Percentiles rank a stretch among this genome's conserved stretches.
phyloP scores from a whole-genome alignment of 306 rosid genomes.

The Begonia loranthoides region DNA sequence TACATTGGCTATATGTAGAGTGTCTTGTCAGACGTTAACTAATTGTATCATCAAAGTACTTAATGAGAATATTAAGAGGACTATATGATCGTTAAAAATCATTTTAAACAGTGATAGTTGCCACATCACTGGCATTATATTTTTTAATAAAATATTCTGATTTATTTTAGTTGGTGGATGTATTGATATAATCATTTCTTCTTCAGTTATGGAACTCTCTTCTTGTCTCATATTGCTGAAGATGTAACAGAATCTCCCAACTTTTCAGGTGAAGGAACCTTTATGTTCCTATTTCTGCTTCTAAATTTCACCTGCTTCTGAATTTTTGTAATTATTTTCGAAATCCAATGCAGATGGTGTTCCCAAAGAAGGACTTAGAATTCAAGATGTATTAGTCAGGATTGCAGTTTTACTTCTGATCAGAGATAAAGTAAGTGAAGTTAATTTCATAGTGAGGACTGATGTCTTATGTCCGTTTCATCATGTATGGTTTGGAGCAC shows the following conservation, averaged over 20 bases:
- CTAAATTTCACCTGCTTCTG: slow-evolving; percentile 6
- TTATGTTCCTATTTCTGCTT: slow-evolving; percentile 1
- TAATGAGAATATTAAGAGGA: no score
- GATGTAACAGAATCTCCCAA: slow-evolving; percentile 57
- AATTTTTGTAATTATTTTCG: slow-evolving; percentile 6
- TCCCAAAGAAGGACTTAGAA: slow-evolving; percentile 94
- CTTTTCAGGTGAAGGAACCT: slow-evolving; percentile 61
- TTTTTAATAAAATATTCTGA: neutral
- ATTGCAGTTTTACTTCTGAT: slow-evolving; percentile 64
- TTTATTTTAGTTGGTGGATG: neutral
- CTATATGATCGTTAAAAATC: no score
- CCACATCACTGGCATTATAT: neutral
- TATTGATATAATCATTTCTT: slow-evolving; percentile 14
- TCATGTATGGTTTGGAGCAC: no score
- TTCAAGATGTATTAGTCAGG: slow-evolving; percentile 82
- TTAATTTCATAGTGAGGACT: no score
- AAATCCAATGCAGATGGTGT: slow-evolving; percentile 68
- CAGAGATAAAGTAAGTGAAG: slow-evolving; percentile 64
- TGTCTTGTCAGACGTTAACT: no score
- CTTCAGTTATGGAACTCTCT: slow-evolving; percentile 70
- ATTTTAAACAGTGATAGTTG: no score
- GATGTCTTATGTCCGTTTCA: no score
- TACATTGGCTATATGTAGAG: no score
- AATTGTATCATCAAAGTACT: no score
- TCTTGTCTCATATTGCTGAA: slow-evolving; percentile 84